Percentiles rank a stretch among this genome's conserved stretches.
phyloP scores from a whole-genome alignment of 345 rosid species.

The Lepidium aucheri region DNA sequence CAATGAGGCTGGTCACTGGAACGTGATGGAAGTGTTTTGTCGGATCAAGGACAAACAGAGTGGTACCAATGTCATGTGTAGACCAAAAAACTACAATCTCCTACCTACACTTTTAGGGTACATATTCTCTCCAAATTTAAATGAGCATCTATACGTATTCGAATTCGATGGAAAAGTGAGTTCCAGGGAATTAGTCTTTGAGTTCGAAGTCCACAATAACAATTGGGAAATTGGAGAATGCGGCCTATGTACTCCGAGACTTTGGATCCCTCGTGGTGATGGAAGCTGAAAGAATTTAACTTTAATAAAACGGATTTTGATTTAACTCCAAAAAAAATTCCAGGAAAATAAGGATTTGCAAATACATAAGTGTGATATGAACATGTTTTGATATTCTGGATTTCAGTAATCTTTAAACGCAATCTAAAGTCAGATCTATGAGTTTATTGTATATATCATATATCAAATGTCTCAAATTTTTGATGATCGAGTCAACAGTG shows the following conservation, averaged over 20 bases:
- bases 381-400: too few relatives aligned
- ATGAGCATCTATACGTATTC: background rate
- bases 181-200: background rate
- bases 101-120: background rate
- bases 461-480: too few relatives aligned
- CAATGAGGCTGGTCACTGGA: background rate
- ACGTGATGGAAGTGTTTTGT: background rate
- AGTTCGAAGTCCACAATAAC: background rate
- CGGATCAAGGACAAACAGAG: background rate
- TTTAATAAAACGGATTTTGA: too few relatives aligned
- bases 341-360: too few relatives aligned
- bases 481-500: too few relatives aligned
- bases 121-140: background rate
- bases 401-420: too few relatives aligned
- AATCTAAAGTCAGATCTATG: too few relatives aligned
- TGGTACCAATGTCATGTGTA: background rate
- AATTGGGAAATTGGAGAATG: background rate
- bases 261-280: background rate
- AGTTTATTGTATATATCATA: too few relatives aligned
- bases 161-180: background rate
- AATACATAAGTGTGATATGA: too few relatives aligned
- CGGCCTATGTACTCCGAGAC: background rate
- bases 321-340: too few relatives aligned
- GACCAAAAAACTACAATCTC: background rate
- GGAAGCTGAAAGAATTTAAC: too few relatives aligned